A percentile compares a stretch with the other conserved stretches of the same genome.
Evolutionary conservation across 495 filamentous ascomycete species (phyloP).

Genomic region (Trichoderma parareesei): DNA sequence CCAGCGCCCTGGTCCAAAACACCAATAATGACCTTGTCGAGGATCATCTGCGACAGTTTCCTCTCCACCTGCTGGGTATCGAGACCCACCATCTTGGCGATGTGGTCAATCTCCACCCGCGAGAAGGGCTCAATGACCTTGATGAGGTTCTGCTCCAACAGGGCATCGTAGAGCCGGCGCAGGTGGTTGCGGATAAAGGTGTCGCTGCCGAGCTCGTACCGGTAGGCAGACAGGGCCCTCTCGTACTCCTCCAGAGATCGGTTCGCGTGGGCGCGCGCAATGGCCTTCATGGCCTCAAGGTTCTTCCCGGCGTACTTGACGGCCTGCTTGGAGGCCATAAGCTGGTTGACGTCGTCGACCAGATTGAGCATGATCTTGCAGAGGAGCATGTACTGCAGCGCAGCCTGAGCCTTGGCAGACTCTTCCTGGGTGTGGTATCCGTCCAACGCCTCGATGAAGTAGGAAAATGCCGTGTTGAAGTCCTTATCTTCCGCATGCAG

Average conservation of each 20-base stretch:
- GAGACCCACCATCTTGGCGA: slow-evolving; percentile 92
- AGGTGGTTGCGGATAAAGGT: slow-evolving; percentile 93
- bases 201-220: slow-evolving; percentile 85
- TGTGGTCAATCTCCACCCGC: slow-evolving; percentile 90
- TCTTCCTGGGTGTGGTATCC: slow-evolving; percentile 93
- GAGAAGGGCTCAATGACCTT: slow-evolving; percentile 99
- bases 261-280: slow-evolving; percentile 89
- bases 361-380: slow-evolving; percentile 99
- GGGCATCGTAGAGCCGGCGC: slow-evolving; percentile 88
- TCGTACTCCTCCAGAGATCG: slow-evolving; percentile 95
- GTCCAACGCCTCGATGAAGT: slow-evolving; percentile 98
- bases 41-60: slow-evolving; percentile 97
- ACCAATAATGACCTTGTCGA: slow-evolving; percentile 96
- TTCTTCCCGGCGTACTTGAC: slow-evolving; percentile 90
- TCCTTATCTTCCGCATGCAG: slow-evolving; percentile 97
- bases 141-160: slow-evolving; percentile 97
- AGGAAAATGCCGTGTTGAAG: slow-evolving; percentile 96
- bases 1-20: slow-evolving; percentile 96
- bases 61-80: slow-evolving; percentile 95
- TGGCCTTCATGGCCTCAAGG: slow-evolving; percentile 97
- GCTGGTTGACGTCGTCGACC: slow-evolving; percentile 85
- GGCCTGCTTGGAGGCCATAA: slow-evolving; percentile 91
- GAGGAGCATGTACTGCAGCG: slow-evolving; percentile 97
- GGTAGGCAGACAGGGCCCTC: slow-evolving; percentile 77
- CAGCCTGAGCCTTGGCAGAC: slow-evolving; percentile 71